Conservation (phyloP, 2,329 filamentous ascomycete species). For the Volutella citrinella region DNA sequence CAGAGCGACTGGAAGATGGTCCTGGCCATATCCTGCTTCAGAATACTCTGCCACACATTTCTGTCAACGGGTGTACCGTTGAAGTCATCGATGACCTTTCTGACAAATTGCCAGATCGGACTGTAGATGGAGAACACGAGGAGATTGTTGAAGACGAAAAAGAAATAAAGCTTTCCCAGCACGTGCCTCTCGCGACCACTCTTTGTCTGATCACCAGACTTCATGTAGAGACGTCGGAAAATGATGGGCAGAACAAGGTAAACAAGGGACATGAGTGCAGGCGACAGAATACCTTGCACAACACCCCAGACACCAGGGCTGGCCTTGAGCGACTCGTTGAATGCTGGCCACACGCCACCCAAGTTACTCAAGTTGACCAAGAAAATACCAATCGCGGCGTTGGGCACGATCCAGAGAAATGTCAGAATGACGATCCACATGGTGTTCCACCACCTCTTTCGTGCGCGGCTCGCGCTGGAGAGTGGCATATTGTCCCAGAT, state of each 20-base stretch:
- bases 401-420: constrained; percentile 83
- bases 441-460: constrained; percentile 74
- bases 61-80: constrained; percentile 53
- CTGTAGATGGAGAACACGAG: constrained; percentile 92
- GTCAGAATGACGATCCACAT: constrained; percentile 82
- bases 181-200: constrained; percentile 91
- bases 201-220: constrained; percentile 86
- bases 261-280: constrained; percentile 80
- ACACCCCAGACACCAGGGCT: constrained; percentile 75
- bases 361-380: constrained; percentile 81
- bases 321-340: constrained; percentile 59
- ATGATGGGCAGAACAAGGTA: constrained; percentile 87
- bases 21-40: constrained; percentile 58
- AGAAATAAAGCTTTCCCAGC: constrained; percentile 83
- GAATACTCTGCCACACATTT: constrained; percentile 67
- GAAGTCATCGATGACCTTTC: constrained; percentile 59
- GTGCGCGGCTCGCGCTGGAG: constrained; percentile 63
- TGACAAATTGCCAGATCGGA: constrained; percentile 71
- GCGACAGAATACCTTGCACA: constrained; percentile 87
- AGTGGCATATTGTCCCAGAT: constrained; percentile 94
- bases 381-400: constrained; percentile 93
- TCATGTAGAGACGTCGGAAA: constrained; percentile 81
- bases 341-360: constrained; percentile 74
- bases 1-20: constrained; percentile 74
- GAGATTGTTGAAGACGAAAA: constrained; percentile 97